Evolutionary conservation across 176 grass and related monocot genomes (phyloP).

Genomic region (Secale cereale): DNA sequence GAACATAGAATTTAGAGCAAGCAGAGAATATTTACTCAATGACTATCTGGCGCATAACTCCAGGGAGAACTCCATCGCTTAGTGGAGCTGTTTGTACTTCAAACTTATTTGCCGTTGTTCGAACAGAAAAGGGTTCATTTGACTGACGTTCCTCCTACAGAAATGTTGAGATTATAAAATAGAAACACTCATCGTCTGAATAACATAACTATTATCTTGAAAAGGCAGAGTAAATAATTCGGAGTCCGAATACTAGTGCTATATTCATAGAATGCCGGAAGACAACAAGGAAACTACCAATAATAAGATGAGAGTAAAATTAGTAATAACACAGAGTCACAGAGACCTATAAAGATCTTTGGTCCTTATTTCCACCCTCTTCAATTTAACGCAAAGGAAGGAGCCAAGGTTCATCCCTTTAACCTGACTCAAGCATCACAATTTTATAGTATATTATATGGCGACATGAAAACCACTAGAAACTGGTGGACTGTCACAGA

Average conservation of each 20-base stretch:
- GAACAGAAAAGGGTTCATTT: background rate
- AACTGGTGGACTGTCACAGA: background rate
- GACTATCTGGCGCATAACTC: slow-evolving; percentile 78
- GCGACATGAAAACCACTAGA: background rate
- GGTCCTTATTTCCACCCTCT: background rate
- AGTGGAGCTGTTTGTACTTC: slow-evolving; percentile 80
- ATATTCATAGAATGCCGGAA: background rate
- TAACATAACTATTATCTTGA: background rate
- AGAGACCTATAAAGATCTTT: background rate
- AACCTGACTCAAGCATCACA: background rate
- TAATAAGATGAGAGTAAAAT: background rate
- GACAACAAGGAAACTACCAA: background rate
- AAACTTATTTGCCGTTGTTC: slow-evolving; percentile 23
- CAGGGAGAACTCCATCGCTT: slow-evolving; percentile 73
- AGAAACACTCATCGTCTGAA: background rate
- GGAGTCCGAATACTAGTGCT: background rate
- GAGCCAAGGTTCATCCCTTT: background rate
- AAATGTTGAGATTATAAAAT: background rate
- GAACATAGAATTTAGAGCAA: background rate
- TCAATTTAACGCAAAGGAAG: background rate
- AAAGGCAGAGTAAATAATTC: background rate
- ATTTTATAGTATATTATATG: background rate
- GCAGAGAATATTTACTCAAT: slow-evolving; percentile 58
- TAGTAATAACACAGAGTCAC: background rate
- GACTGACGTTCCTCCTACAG: slow-evolving; percentile 30